Conservation (phyloP, 1,139 yeast genomes). For the Diutina rugosa region DNA sequence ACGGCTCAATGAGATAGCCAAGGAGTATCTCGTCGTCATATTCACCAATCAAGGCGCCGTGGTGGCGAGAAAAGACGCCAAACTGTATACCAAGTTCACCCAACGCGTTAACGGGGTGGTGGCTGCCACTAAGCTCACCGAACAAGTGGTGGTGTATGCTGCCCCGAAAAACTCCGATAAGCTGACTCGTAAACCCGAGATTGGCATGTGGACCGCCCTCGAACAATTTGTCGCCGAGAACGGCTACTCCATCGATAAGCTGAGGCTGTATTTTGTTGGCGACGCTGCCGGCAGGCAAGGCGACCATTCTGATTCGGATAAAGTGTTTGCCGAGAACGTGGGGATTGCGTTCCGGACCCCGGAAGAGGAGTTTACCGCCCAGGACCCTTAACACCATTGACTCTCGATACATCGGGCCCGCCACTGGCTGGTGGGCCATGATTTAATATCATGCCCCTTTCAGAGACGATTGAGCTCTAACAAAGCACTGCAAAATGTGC, state of each 20-base stretch:
- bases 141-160: slow-evolving; percentile 46
- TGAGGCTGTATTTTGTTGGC: slow-evolving; percentile 63
- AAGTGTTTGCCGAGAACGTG: slow-evolving; percentile 45
- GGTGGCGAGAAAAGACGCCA: slow-evolving; percentile 21
- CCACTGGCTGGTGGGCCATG: neutral
- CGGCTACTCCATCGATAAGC: slow-evolving; percentile 17
- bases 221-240: slow-evolving; percentile 17
- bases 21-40: slow-evolving; percentile 38
- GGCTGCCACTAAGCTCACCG: slow-evolving; percentile 9
- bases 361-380: slow-evolving; percentile 33
- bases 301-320: slow-evolving; percentile 76
- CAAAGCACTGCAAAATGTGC: neutral
- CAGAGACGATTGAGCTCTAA: neutral
- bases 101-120: slow-evolving; percentile 29
- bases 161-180: slow-evolving; percentile 35
- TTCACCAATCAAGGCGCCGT: slow-evolving; percentile 84
- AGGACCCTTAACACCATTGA: neutral
- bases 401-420: neutral
- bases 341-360: slow-evolving; percentile 52
- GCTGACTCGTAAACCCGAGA: slow-evolving; percentile 54
- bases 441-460: neutral
- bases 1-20: slow-evolving; percentile 11
- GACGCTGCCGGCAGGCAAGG: slow-evolving; percentile 83
- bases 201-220: slow-evolving; percentile 58
- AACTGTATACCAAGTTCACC: slow-evolving; percentile 37